Percentiles rank a stretch among this genome's conserved stretches.
Evolutionary conservation across 768 basidiomycete species (phyloP).

Genomic region (Phaeotremella fagi): DNA sequence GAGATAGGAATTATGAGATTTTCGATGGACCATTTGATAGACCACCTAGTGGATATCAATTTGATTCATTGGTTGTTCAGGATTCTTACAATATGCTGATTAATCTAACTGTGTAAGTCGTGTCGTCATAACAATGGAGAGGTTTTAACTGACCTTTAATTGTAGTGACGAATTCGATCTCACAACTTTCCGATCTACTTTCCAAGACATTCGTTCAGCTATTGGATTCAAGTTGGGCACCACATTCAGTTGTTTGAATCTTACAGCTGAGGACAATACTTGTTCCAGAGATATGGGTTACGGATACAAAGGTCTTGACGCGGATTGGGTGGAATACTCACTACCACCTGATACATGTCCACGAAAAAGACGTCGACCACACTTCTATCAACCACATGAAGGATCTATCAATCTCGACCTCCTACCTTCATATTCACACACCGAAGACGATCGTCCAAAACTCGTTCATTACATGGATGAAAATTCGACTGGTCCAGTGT

Average conservation of each 20-base stretch:
- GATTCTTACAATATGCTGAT: slow-evolving; percentile 5
- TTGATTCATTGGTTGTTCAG: not conserved
- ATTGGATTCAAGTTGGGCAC: slow-evolving; percentile 10
- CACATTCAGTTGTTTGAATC: slow-evolving; percentile 9
- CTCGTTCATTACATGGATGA: not conserved
- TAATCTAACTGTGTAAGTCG: slow-evolving; percentile 9
- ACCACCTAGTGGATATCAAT: slow-evolving; percentile 3
- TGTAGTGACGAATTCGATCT: not conserved
- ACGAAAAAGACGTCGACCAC: not conserved
- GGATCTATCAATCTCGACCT: not conserved
- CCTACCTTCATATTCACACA: not conserved
- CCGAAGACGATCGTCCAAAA: not conserved
- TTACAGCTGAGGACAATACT: not conserved
- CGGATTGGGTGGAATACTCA: slow-evolving; percentile 13
- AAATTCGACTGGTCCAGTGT: not conserved
- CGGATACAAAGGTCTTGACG: not conserved
- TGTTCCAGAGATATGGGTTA: not conserved
- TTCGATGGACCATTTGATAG: not conserved
- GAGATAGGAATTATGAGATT: too few species aligned
- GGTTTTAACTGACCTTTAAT: not conserved
- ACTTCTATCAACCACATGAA: not conserved
- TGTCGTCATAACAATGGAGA: not conserved
- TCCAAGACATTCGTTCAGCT: slow-evolving; percentile 2
- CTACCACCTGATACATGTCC: not conserved
- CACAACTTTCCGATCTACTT: slow-evolving; percentile 12